phyloP scores from a whole-genome alignment of 1,284 basidiomycete genomes.

The Cronartium quercuum region DNA sequence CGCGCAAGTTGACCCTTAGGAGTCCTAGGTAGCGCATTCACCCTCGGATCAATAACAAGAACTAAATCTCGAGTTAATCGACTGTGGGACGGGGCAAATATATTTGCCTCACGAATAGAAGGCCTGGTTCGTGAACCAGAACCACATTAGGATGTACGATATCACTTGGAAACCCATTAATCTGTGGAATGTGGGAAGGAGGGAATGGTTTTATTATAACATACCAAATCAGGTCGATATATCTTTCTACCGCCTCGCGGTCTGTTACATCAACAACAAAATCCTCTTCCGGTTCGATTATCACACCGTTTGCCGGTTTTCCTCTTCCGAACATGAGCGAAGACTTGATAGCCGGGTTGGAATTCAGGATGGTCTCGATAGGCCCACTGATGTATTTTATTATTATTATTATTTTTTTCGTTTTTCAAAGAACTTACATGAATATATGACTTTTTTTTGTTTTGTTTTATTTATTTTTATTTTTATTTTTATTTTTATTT shows the following conservation, averaged over 20 bases:
- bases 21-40: not conserved
- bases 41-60: not conserved
- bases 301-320: conserved; percentile 4
- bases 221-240: not conserved
- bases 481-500: too few relatives aligned
- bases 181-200: not conserved
- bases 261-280: not conserved
- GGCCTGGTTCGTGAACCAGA: not conserved
- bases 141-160: not conserved
- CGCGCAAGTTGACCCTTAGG: not conserved
- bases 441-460: too few relatives aligned
- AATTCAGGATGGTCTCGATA: not conserved
- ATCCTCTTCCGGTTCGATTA: not conserved
- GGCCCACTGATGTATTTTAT: not conserved
- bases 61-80: not conserved
- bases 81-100: not conserved
- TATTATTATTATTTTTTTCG: not conserved
- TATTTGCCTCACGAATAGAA: not conserved
- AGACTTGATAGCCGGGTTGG: not conserved
- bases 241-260: not conserved
- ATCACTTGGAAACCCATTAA: not conserved
- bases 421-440: not conserved
- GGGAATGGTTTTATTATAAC: too few relatives aligned
- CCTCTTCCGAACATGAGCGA: not conserved
- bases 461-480: too few relatives aligned